Percentiles rank a stretch among this genome's conserved stretches.
Evolutionary conservation across 164 flowering plant species (phyloP).

Genomic region (Tetracentron sinense): DNA sequence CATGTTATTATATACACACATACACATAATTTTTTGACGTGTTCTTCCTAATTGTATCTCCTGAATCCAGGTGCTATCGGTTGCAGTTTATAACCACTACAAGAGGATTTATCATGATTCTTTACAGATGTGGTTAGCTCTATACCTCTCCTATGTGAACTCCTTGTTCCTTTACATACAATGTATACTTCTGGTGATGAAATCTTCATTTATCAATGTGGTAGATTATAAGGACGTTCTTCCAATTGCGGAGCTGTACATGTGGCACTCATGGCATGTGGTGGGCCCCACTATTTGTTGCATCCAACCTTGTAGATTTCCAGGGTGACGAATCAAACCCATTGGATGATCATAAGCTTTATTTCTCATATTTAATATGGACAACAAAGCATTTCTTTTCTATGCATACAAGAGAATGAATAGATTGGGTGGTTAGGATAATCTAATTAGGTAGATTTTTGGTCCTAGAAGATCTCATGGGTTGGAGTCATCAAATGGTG

Average conservation of each 20-base stretch:
- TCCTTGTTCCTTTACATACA: no score
- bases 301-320: background rate
- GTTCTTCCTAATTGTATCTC: constrained; percentile 5
- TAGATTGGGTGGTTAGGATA: background rate
- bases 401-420: background rate
- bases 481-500: constrained; percentile 2
- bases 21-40: background rate
- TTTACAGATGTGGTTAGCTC: constrained; percentile 37
- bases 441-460: background rate
- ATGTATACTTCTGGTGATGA: background rate
- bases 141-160: background rate
- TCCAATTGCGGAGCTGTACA: background rate
- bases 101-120: constrained; percentile 75
- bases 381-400: background rate
- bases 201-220: background rate
- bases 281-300: background rate
- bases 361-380: background rate
- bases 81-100: constrained; percentile 94
- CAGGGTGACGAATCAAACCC: background rate
- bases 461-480: background rate
- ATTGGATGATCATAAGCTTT: background rate
- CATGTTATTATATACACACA: background rate
- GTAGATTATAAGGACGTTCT: background rate
- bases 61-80: constrained; percentile 80
- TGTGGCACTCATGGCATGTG: background rate